A percentile compares a stretch with the other conserved stretches of the same genome.
Evolutionary conservation across 495 filamentous ascomycete genomes (phyloP).

Genomic region (Barbatosphaeria neglecta): DNA sequence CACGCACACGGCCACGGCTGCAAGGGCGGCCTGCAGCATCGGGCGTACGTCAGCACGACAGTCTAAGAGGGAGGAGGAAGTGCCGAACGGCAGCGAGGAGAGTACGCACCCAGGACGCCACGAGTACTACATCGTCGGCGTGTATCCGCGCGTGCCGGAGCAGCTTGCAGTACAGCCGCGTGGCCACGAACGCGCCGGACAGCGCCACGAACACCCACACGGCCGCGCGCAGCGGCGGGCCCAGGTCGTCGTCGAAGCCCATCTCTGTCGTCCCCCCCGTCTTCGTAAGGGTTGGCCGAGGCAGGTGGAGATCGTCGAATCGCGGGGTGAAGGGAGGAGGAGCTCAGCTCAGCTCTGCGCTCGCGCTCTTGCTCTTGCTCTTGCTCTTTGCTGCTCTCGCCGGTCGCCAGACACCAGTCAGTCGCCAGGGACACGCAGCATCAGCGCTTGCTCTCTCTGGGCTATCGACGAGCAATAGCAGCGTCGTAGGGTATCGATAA

Average conservation of each 20-base stretch:
- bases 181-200: constrained; percentile 13
- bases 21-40: not conserved
- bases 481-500: too few species aligned
- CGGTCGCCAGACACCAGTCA: too few species aligned
- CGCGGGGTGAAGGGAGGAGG: too few species aligned
- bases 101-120: constrained; percentile 20
- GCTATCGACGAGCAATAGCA: too few species aligned
- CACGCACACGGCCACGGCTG: not conserved
- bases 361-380: too few species aligned
- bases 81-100: not conserved
- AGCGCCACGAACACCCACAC: constrained; percentile 16
- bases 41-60: not conserved
- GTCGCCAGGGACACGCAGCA: too few species aligned
- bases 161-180: constrained; percentile 21
- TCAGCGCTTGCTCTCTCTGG: too few species aligned
- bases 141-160: constrained; percentile 11
- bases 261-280: too few species aligned
- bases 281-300: too few species aligned
- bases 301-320: too few species aligned
- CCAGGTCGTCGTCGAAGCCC: constrained; percentile 16
- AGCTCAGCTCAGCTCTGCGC: too few species aligned
- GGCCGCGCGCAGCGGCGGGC: constrained; percentile 10
- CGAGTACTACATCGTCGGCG: constrained; percentile 22
- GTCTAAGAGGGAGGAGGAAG: not conserved
- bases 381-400: too few species aligned